phyloP scores from a whole-genome alignment of 352 stramenopile species.

The Globisporangium spinosum region DNA sequence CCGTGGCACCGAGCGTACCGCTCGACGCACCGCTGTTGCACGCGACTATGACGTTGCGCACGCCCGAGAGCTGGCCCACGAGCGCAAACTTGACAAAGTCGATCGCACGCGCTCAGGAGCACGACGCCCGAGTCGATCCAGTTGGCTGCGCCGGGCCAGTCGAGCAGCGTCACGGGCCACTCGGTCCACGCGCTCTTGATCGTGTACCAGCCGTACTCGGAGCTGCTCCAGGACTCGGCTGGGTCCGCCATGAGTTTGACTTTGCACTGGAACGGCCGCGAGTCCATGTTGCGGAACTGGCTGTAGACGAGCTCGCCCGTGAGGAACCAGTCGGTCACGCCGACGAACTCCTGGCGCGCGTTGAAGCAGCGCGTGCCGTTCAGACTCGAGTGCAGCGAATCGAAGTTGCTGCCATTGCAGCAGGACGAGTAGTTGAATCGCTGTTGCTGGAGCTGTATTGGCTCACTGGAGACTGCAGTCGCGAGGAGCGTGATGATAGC shows the following conservation, averaged over 20 bases:
- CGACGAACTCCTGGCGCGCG: conserved; percentile 3
- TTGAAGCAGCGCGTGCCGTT: conserved; percentile 1
- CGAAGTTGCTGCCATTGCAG: conserved; percentile 3
- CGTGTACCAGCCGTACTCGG: neutral
- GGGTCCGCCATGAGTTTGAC: conserved; percentile 2
- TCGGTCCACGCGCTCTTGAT: neutral
- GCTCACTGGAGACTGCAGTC: neutral
- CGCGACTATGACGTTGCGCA: conserved; percentile 3
- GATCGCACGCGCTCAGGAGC: neutral
- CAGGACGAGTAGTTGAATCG: neutral
- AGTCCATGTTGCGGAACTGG: conserved; percentile 3
- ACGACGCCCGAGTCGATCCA: neutral
- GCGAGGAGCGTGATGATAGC: neutral
- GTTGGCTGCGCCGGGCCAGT: neutral
- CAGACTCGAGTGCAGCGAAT: conserved; percentile 1
- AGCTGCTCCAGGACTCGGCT: neutral
- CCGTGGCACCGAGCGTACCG: neutral
- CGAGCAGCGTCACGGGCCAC: neutral
- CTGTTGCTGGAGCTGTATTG: neutral
- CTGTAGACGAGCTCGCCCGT: neutral
- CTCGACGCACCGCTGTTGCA: neutral
- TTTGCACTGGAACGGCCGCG: neutral
- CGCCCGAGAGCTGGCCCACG: neutral
- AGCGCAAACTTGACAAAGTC: conserved; percentile 1
- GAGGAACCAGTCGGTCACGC: neutral